Evolutionary conservation across 2,329 filamentous ascomycete species (phyloP).

Genomic region (Ascochyta rabiei): DNA sequence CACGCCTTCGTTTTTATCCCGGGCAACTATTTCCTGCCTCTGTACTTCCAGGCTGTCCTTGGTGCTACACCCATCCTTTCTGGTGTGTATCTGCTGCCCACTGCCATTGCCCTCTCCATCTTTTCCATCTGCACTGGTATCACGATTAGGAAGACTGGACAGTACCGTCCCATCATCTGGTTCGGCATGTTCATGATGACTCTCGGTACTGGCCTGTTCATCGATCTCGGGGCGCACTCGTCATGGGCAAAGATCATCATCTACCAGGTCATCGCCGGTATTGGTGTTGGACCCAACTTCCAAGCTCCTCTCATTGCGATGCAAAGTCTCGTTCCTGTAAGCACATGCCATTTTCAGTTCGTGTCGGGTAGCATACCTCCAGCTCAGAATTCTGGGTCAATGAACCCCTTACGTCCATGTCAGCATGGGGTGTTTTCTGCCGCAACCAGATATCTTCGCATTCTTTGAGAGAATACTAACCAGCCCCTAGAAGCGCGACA

Average conservation of each 20-base stretch:
- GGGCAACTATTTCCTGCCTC: constrained; percentile 77
- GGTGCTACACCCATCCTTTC: constrained; percentile 71
- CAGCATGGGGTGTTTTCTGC: not conserved
- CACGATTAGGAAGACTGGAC: constrained; percentile 54
- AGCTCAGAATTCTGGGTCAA: too few species aligned
- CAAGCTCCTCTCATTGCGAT: constrained; percentile 72
- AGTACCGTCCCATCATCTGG: constrained; percentile 51
- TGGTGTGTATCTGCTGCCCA: constrained; percentile 76
- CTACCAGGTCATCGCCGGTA: constrained; percentile 48
- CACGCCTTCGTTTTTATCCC: constrained; percentile 81
- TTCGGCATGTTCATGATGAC: constrained; percentile 47
- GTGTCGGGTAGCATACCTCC: not conserved
- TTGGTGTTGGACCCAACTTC: constrained; percentile 68
- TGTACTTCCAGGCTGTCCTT: constrained; percentile 83
- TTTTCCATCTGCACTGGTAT: constrained; percentile 64
- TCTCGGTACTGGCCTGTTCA: constrained; percentile 48
- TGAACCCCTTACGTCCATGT: too few species aligned
- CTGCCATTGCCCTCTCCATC: constrained; percentile 70
- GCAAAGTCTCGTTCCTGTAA: constrained; percentile 64
- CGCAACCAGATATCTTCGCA: not conserved
- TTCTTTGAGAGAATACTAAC: constrained; percentile 15
- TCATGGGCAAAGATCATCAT: constrained; percentile 50
- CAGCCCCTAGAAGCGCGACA: constrained; percentile 57
- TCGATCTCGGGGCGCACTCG: constrained; percentile 40
- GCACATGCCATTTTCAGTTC: constrained; percentile 5